A percentile compares a stretch with the other conserved stretches of the same genome.
phyloP scores from a whole-genome alignment of 768 basidiomycete genomes.

The Clathrus columnatus region DNA sequence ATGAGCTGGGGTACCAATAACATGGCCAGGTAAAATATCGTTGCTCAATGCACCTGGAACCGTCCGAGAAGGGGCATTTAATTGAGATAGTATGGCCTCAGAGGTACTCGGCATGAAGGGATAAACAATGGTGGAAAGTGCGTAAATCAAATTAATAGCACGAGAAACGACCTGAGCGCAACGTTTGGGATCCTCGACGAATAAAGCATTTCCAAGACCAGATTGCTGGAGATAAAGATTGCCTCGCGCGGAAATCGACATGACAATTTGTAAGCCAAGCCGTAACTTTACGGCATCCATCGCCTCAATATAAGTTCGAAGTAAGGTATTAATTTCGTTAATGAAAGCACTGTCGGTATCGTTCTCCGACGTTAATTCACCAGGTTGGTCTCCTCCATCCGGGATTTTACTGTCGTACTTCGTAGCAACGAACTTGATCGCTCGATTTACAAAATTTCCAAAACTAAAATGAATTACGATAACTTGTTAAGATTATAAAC shows the following conservation, averaged over 20 bases:
- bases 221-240: conserved; percentile 94
- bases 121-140: conserved; percentile 74
- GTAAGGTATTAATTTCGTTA: conserved; percentile 63
- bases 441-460: conserved; percentile 95
- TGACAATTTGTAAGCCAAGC: conserved; percentile 76
- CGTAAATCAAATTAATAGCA: conserved; percentile 88
- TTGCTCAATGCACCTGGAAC: conserved; percentile 65
- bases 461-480: conserved; percentile 41
- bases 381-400: conserved; percentile 61
- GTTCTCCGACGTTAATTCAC: conserved; percentile 64
- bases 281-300: conserved; percentile 93
- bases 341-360: conserved; percentile 67
- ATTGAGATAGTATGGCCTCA: conserved; percentile 69
- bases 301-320: conserved; percentile 72
- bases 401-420: conserved; percentile 78
- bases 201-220: conserved; percentile 82
- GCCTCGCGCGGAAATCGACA: conserved; percentile 81
- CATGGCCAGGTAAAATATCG: conserved; percentile 84
- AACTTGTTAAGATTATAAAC: not conserved
- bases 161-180: conserved; percentile 88
- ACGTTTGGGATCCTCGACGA: conserved; percentile 69
- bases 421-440: conserved; percentile 83
- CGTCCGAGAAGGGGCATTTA: conserved; percentile 80
- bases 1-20: conserved; percentile 77
- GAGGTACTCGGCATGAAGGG: conserved; percentile 96